phyloP scores from a whole-genome alignment of 495 filamentous ascomycete species.

The Gamarada debralockiae region DNA sequence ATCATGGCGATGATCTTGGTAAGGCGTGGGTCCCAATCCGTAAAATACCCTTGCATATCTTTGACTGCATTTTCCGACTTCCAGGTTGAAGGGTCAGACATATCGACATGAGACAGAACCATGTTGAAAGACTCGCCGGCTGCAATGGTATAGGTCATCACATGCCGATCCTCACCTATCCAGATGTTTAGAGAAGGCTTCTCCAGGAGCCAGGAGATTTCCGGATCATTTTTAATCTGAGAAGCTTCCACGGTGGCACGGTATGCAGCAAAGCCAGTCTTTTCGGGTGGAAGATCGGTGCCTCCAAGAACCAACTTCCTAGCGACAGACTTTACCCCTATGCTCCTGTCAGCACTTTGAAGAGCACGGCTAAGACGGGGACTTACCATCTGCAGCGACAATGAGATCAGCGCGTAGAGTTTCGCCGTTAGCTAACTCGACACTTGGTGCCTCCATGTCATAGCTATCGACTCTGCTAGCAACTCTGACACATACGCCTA shows the following conservation, averaged over 20 bases:
- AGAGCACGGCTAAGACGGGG: not conserved
- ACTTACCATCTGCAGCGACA: conserved; percentile 41
- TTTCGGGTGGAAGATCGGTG: conserved; percentile 18
- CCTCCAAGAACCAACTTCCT: conserved; percentile 25
- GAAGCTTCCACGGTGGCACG: conserved; percentile 38
- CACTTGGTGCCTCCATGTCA: conserved; percentile 34
- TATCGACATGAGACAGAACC: conserved; percentile 43
- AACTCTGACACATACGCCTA: conserved; percentile 41
- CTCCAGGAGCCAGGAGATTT: conserved; percentile 36
- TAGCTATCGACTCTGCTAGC: conserved; percentile 47
- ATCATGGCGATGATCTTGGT: conserved; percentile 32
- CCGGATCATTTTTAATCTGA: conserved; percentile 34
- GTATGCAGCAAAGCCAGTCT: conserved; percentile 32
- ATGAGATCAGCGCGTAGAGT: conserved; percentile 31
- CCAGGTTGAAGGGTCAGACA: conserved; percentile 35
- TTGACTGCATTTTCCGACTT: conserved; percentile 31
- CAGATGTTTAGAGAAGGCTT: conserved; percentile 40
- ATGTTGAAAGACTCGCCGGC: conserved; percentile 45
- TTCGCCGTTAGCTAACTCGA: conserved; percentile 21
- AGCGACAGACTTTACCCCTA: conserved; percentile 26
- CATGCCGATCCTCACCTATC: conserved; percentile 32
- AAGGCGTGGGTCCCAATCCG: conserved; percentile 37
- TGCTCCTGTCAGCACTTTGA: not conserved
- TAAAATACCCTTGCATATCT: conserved; percentile 38
- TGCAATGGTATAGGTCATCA: conserved; percentile 49